These are phyloP conservation scores for Picea sitchensis DNA, from an alignment of 75 land plant species.

Conservation along the genomic window DNA sequence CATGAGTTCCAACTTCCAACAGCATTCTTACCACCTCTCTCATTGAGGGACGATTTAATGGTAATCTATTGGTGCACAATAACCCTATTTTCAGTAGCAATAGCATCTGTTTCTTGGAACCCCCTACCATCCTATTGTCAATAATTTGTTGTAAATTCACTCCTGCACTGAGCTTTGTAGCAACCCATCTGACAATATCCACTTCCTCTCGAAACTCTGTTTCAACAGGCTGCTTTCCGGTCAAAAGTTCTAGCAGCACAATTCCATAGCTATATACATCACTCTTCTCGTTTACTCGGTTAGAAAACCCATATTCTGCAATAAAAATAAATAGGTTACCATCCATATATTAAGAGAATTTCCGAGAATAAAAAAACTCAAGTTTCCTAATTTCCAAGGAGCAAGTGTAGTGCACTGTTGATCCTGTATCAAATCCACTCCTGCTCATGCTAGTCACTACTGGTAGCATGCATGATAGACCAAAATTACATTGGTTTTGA, in stretches of 20 bases:
- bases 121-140: not conserved
- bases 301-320: constrained; percentile 19
- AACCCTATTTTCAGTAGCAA: constrained; percentile 6
- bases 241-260: constrained; percentile 28
- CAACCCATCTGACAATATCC: constrained; percentile 21
- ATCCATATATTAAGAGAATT: not conserved
- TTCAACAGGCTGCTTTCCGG: constrained; percentile 21
- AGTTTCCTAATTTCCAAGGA: not conserved
- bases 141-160: constrained; percentile 3
- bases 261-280: constrained; percentile 32
- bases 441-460: no score
- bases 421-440: no score
- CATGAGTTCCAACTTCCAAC: not conserved
- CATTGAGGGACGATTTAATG: constrained; percentile 18
- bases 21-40: constrained; percentile 20
- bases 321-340: not conserved
- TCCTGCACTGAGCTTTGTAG: constrained; percentile 4
- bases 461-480: no score
- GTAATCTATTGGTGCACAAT: constrained; percentile 15
- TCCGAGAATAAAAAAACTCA: not conserved
- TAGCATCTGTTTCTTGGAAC: not conserved
- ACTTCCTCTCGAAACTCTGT: constrained; percentile 22
- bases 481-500: no score
- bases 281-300: constrained; percentile 27
- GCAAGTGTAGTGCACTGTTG: no score